phyloP scores from a whole-genome alignment of 805 yeast genomes.

The Wickerhamomyces subpelliculosus region DNA sequence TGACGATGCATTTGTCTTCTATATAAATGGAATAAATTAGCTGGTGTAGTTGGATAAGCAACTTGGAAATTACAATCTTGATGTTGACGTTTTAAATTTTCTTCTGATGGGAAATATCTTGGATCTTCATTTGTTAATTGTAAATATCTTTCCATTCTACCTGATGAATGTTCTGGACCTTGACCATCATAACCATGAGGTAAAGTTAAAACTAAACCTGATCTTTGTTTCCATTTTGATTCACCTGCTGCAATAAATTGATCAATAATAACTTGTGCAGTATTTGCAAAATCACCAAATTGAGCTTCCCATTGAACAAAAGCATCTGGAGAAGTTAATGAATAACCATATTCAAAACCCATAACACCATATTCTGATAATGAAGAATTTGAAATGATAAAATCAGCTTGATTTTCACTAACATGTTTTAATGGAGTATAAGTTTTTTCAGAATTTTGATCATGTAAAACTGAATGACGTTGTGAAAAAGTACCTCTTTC shows the following conservation, averaged over 20 bases:
- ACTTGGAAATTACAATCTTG: constrained; percentile 98
- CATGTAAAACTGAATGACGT: constrained; percentile 97
- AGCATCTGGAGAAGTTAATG: constrained; percentile 95
- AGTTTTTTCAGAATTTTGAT: constrained; percentile 78
- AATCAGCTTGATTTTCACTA: constrained; percentile 75
- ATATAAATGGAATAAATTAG: constrained; percentile 90
- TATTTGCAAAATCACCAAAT: constrained; percentile 99
- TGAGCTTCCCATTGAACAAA: constrained; percentile 99
- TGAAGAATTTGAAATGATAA: constrained; percentile 88
- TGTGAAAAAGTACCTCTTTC: constrained; percentile 99
- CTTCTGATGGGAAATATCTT: constrained; percentile 84
- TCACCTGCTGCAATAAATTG: constrained; percentile 97
- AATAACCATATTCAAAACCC: constrained; percentile 99
- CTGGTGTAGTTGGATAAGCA: constrained; percentile 97
- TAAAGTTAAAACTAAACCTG: constrained; percentile 88
- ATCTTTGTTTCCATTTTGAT: constrained; percentile 98
- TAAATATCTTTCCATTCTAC: constrained; percentile 93
- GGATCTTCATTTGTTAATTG: constrained; percentile 95
- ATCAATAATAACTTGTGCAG: constrained; percentile 96
- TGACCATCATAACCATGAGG: constrained; percentile 99
- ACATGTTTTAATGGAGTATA: constrained; percentile 83
- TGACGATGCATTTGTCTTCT: constrained; percentile 99
- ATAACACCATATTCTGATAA: constrained; percentile 97
- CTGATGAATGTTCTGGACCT: constrained; percentile 99
- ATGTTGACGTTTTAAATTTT: constrained; percentile 91